Percentiles rank a stretch among this genome's conserved stretches.
Evolutionary conservation across 495 filamentous ascomycete genomes (phyloP).

Genomic region (Penicillium psychrofluorescens): DNA sequence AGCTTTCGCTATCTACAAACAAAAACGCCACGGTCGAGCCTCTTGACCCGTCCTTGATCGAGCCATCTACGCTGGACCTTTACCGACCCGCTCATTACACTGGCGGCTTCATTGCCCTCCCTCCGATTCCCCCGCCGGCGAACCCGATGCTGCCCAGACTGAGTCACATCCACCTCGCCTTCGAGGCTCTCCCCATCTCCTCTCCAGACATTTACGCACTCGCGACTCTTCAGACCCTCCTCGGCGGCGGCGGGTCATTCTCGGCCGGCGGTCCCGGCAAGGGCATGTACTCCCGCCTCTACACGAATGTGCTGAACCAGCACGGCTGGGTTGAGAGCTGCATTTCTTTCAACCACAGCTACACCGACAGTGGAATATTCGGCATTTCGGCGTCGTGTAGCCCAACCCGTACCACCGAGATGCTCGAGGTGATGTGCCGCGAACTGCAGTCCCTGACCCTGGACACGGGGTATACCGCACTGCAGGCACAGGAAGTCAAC

Average conservation of each 20-base stretch:
- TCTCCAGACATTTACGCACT: conserved; percentile 92
- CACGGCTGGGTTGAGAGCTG: conserved; percentile 94
- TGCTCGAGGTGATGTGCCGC: conserved; percentile 90
- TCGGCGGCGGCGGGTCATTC: conserved; percentile 94
- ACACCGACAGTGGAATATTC: conserved; percentile 91
- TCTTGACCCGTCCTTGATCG: conserved; percentile 32
- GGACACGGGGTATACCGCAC: conserved; percentile 57
- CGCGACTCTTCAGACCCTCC: conserved; percentile 91
- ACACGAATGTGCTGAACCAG: conserved; percentile 96
- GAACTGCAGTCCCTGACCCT: conserved; percentile 74
- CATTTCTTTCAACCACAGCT: conserved; percentile 92
- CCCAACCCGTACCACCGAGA: conserved; percentile 63
- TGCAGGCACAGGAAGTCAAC: conserved; percentile 75
- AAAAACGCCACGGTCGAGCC: conserved; percentile 49
- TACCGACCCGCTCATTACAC: conserved; percentile 75
- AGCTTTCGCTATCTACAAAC: conserved; percentile 65
- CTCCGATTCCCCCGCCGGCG: conserved; percentile 64
- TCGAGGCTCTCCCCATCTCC: conserved; percentile 88
- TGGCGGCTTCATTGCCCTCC: conserved; percentile 82
- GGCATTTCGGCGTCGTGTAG: conserved; percentile 84
- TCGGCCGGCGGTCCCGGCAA: conserved; percentile 96
- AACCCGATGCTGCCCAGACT: conserved; percentile 75
- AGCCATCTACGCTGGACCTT: conserved; percentile 48
- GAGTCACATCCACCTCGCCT: conserved; percentile 88
- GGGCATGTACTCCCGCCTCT: conserved; percentile 96